Evolutionary conservation across 1,284 basidiomycete species (phyloP).

Genomic region (Macrocystidia cucumis): DNA sequence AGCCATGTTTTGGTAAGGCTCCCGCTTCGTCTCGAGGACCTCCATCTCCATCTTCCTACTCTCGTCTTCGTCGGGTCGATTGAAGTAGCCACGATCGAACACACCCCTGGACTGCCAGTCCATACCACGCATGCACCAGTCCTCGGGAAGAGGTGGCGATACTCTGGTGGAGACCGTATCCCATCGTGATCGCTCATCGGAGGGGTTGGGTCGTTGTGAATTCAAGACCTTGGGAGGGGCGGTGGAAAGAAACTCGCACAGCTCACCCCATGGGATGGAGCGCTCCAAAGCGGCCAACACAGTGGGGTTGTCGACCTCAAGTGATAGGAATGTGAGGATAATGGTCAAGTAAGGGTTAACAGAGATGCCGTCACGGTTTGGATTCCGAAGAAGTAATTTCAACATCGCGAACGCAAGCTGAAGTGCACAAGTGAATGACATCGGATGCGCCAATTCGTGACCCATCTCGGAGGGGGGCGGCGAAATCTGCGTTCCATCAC

Average conservation of each 20-base stretch:
- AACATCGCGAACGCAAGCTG: constrained; percentile 80
- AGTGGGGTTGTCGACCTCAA: constrained; percentile 58
- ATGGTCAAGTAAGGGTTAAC: constrained; percentile 86
- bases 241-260: constrained; percentile 60
- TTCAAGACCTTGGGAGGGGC: constrained; percentile 51
- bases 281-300: constrained; percentile 63
- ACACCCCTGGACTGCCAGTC: constrained; percentile 89
- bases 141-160: constrained; percentile 76
- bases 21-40: constrained; percentile 61
- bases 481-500: constrained; percentile 18
- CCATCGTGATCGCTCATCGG: constrained; percentile 28
- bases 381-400: constrained; percentile 61
- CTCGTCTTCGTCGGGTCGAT: constrained; percentile 53
- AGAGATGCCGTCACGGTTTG: constrained; percentile 49
- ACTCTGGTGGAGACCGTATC: constrained; percentile 50
- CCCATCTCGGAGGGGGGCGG: constrained; percentile 30
- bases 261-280: constrained; percentile 78
- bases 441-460: constrained; percentile 31
- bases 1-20: constrained; percentile 46
- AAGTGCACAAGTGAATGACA: constrained; percentile 65
- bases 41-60: constrained; percentile 73
- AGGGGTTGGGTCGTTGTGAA: constrained; percentile 20
- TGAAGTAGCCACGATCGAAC: constrained; percentile 92
- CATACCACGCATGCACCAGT: constrained; percentile 94
- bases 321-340: constrained; percentile 83